Percentiles rank a stretch among this genome's conserved stretches.
Conservation (phyloP, 495 filamentous ascomycete genomes). For the Clohesyomyces aquaticus region DNA sequence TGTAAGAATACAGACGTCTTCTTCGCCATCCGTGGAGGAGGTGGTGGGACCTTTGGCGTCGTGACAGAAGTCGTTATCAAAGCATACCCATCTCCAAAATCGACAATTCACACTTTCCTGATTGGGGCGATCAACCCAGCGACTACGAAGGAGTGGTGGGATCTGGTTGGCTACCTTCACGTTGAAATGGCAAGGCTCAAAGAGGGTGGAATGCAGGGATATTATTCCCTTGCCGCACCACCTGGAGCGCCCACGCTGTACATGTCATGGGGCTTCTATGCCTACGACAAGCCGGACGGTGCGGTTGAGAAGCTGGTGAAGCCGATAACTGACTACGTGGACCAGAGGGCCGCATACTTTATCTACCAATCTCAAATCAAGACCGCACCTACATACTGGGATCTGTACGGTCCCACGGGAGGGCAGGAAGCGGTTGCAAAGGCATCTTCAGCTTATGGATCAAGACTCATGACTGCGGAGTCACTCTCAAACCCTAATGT, state of each 20-base stretch:
- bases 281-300: slow-evolving; percentile 34
- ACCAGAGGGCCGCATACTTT: slow-evolving; percentile 1
- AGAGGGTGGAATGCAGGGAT: slow-evolving; percentile 37
- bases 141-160: slow-evolving; percentile 27
- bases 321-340: slow-evolving; percentile 18
- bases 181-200: slow-evolving; percentile 27
- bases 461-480: slow-evolving; percentile 23
- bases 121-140: slow-evolving; percentile 11
- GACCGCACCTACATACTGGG: slow-evolving; percentile 15
- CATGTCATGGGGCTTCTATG: slow-evolving; percentile 21
- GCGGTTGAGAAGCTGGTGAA: slow-evolving; percentile 24
- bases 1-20: slow-evolving; percentile 34
- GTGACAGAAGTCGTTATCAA: slow-evolving; percentile 31
- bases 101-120: slow-evolving; percentile 10
- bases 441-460: slow-evolving; percentile 23
- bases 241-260: slow-evolving; percentile 17
- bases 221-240: slow-evolving; percentile 34
- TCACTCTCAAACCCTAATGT: slow-evolving; percentile 23
- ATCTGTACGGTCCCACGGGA: not conserved
- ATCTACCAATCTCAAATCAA: slow-evolving; percentile 11
- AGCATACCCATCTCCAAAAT: slow-evolving; percentile 25
- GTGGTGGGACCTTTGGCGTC: slow-evolving; percentile 37
- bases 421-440: slow-evolving; percentile 30
- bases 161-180: slow-evolving; percentile 31
- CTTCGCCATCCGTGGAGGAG: slow-evolving; percentile 37